Evolutionary conservation across 2,329 filamentous ascomycete species (phyloP).

Genomic region (Pseudonectria foliicola): DNA sequence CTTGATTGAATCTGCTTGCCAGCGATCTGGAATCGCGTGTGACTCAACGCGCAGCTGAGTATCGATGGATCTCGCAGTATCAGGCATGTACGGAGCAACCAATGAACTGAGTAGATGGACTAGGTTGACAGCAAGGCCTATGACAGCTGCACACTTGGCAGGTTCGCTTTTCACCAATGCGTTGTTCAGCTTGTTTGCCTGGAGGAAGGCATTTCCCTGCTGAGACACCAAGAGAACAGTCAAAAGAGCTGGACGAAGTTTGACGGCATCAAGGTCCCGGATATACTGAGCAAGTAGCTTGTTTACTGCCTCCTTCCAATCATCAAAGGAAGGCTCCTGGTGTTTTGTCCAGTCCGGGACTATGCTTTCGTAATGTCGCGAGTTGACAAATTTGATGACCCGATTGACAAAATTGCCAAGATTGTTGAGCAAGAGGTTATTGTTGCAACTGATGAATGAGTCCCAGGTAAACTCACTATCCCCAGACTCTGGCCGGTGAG

Average conservation of each 20-base stretch:
- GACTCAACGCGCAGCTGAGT: slow-evolving; percentile 26
- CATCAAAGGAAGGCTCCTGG: slow-evolving; percentile 1
- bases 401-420: slow-evolving; percentile 56
- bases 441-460: slow-evolving; percentile 65
- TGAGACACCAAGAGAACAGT: slow-evolving; percentile 3
- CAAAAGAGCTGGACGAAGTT: slow-evolving; percentile 1
- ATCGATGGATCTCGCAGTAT: slow-evolving; percentile 59
- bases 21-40: slow-evolving; percentile 53
- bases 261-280: slow-evolving; percentile 4
- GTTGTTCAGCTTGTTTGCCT: slow-evolving; percentile 35
- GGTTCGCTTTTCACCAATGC: slow-evolving; percentile 37
- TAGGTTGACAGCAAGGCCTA: slow-evolving; percentile 67
- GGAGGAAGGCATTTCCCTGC: slow-evolving; percentile 48
- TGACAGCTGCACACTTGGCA: slow-evolving; percentile 36
- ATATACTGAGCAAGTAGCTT: slow-evolving; percentile 6
- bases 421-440: slow-evolving; percentile 60
- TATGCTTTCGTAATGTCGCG: slow-evolving; percentile 41
- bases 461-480: slow-evolving; percentile 78
- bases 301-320: neutral
- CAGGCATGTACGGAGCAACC: slow-evolving; percentile 69
- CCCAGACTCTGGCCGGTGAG: slow-evolving; percentile 67
- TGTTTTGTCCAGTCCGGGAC: slow-evolving; percentile 37
- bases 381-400: slow-evolving; percentile 54
- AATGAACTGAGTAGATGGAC: slow-evolving; percentile 68
- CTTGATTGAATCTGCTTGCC: slow-evolving; percentile 48